Conservation (phyloP, 768 basidiomycete genomes). For the Grammothele lineata region DNA sequence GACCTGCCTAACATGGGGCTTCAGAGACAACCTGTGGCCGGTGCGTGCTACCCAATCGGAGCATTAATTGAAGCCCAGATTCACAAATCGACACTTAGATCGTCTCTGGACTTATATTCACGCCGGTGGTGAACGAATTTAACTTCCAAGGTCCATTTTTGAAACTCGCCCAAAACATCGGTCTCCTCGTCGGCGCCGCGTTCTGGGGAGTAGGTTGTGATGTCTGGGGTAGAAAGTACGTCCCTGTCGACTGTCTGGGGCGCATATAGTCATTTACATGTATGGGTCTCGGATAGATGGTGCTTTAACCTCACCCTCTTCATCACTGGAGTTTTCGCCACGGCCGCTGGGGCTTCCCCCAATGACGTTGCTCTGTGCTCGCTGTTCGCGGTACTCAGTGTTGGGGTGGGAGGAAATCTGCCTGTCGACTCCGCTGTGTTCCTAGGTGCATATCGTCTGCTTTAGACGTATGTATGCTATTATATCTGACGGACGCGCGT, state of each 20-base stretch:
- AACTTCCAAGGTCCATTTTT: slow-evolving; percentile 55
- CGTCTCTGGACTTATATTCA: slow-evolving; percentile 62
- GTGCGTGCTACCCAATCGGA: slow-evolving; percentile 26
- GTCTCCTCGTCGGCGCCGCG: slow-evolving; percentile 62
- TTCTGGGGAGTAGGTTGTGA: slow-evolving; percentile 70
- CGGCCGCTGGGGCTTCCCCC: slow-evolving; percentile 56
- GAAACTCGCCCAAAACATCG: slow-evolving; percentile 68
- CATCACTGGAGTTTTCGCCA: slow-evolving; percentile 62
- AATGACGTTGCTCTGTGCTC: slow-evolving; percentile 48
- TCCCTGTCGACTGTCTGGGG: not conserved
- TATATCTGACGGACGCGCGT: not conserved
- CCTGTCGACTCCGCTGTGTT: slow-evolving; percentile 77
- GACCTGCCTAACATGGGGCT: no score
- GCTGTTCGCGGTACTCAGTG: slow-evolving; percentile 53
- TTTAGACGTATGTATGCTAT: no score
- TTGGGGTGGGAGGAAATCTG: slow-evolving; percentile 70
- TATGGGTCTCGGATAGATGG: slow-evolving; percentile 41
- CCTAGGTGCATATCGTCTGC: slow-evolving; percentile 43
- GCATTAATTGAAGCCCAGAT: no score
- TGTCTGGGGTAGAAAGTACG: slow-evolving; percentile 64
- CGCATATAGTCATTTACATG: not conserved
- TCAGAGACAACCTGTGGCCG: slow-evolving; percentile 72
- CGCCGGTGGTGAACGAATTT: slow-evolving; percentile 64
- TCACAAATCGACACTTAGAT: slow-evolving; percentile 37
- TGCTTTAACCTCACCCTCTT: slow-evolving; percentile 70